phyloP scores from a whole-genome alignment of 176 grass and related monocot genomes.

The Lolium perenne region DNA sequence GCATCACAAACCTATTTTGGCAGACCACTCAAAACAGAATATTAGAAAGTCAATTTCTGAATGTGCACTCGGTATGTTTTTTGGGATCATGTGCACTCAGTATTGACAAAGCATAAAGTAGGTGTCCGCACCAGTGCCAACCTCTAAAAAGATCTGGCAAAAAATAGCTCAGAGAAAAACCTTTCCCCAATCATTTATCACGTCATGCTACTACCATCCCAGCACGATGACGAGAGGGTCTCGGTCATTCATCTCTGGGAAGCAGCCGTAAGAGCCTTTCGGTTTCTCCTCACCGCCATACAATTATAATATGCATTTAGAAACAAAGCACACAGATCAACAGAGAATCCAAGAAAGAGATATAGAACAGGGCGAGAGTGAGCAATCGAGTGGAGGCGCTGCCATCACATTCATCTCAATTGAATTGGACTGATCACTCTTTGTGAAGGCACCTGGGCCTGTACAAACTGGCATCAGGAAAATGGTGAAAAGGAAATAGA shows the following conservation, averaged over 20 bases:
- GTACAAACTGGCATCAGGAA: neutral
- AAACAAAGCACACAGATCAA: neutral
- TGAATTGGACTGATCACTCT: neutral
- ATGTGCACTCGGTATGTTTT: no score
- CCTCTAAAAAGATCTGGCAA: no score
- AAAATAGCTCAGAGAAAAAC: neutral
- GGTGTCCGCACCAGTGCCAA: no score
- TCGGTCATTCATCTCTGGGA: neutral
- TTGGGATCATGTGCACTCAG: no score
- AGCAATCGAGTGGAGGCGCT: neutral
- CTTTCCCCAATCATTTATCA: neutral
- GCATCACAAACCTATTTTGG: neutral
- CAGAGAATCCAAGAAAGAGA: neutral
- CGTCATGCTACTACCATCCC: conserved; percentile 28
- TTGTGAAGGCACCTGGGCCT: neutral
- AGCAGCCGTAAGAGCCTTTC: conserved; percentile 24
- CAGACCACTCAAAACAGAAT: neutral
- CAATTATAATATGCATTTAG: neutral
- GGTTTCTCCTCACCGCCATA: conserved; percentile 6
- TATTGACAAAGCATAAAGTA: no score
- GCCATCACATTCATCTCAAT: neutral
- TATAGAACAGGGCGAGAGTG: neutral
- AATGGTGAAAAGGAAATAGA: neutral
- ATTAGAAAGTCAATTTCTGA: neutral
- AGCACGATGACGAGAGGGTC: neutral